phyloP scores from a whole-genome alignment of 139 green algal species.

The Zygnema cylindricum region DNA sequence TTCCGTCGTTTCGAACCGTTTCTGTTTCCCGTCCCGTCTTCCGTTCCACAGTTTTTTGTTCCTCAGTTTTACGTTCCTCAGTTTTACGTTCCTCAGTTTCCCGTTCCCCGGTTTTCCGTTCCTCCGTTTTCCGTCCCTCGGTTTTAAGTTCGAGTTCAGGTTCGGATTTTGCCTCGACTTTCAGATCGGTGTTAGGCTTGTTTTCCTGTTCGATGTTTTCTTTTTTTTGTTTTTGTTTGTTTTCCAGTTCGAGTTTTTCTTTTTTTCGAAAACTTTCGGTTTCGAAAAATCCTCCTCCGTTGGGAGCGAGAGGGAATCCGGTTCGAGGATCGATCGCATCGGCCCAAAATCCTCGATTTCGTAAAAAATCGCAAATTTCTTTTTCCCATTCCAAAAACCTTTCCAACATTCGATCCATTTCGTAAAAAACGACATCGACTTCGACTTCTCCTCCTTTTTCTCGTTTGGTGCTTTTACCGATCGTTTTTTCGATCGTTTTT shows the following conservation, averaged over 20 bases:
- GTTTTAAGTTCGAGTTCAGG: no score
- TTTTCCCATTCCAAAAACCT: constrained; percentile 64
- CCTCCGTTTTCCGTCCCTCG: no score
- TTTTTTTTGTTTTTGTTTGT: no score
- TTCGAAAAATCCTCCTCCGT: constrained; percentile 22
- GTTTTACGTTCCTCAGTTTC: no score
- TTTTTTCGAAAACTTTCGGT: no score
- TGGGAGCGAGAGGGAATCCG: constrained; percentile 3
- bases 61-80: no score
- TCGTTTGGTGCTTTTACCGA: neutral
- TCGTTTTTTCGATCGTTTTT: neutral
- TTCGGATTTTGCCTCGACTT: constrained; percentile 6
- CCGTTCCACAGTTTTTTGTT: no score
- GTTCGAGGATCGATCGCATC: constrained; percentile 29
- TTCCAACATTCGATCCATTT: constrained; percentile 71
- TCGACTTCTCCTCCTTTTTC: constrained; percentile 20
- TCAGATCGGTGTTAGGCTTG: neutral
- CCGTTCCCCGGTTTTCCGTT: no score
- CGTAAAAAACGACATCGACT: constrained; percentile 35
- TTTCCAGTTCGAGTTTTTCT: no score
- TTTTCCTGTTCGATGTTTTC: no score
- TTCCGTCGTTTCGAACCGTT: no score
- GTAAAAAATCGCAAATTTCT: constrained; percentile 10
- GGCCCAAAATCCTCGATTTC: constrained; percentile 30
- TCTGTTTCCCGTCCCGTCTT: no score